These are phyloP conservation scores for Mycosphaerella sp. DNA, from an alignment of 2,329 filamentous ascomycete species.

Conservation along the genomic window DNA sequence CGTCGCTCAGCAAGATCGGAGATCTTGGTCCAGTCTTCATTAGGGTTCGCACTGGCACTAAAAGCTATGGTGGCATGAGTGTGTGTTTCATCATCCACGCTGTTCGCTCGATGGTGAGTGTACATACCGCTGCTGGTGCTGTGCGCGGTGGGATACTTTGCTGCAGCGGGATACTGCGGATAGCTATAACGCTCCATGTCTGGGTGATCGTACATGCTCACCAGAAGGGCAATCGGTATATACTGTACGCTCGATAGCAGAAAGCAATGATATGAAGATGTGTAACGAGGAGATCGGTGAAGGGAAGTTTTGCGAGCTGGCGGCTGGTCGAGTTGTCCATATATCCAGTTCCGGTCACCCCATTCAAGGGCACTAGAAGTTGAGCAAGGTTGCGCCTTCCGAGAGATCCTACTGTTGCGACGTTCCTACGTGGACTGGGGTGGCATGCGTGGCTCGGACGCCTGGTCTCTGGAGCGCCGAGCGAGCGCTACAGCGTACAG, in stretches of 20 bases:
- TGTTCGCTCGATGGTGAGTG: background rate
- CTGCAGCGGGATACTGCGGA: conserved; percentile 33
- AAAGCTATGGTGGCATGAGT: conserved; percentile 47
- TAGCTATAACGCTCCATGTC: conserved; percentile 44
- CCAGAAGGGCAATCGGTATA: background rate
- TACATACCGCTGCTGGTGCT: conserved; percentile 67
- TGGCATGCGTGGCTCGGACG: conserved; percentile 11
- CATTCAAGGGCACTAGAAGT: conserved; percentile 17
- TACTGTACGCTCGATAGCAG: background rate
- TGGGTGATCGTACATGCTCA: conserved; percentile 25
- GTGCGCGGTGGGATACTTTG: conserved; percentile 58
- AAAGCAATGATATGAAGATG: conserved; percentile 6
- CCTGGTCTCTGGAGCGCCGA: conserved; percentile 6
- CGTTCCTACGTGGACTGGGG: conserved; percentile 9
- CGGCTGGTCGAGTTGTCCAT: conserved; percentile 18
- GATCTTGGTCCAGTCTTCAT: conserved; percentile 99
- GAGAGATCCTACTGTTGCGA: conserved; percentile 12
- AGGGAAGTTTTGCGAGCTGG: conserved; percentile 7
- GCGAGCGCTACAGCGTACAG: background rate
- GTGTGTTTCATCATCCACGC: background rate
- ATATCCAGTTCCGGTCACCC: conserved; percentile 16
- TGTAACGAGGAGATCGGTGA: conserved; percentile 14
- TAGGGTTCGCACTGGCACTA: conserved; percentile 86
- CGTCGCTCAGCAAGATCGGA: conserved; percentile 91
- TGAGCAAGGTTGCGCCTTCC: conserved; percentile 10